A percentile compares a stretch with the other conserved stretches of the same genome.
Conservation (phyloP, 2,329 filamentous ascomycete species). For the Penicillium rolfsii region DNA sequence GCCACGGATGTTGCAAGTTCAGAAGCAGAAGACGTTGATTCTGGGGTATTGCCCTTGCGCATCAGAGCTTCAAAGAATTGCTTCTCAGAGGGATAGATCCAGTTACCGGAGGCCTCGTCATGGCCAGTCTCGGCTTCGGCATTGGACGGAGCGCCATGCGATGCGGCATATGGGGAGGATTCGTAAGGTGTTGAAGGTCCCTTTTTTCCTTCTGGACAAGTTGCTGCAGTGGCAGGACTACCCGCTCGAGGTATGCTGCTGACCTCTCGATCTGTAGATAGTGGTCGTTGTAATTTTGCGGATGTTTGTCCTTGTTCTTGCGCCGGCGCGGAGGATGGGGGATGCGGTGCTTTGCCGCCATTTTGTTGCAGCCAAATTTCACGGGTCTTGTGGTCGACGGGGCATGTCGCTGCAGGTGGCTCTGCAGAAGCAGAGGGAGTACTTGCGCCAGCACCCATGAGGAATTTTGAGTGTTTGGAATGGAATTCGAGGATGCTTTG, state of each 20-base stretch:
- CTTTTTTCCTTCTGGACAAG: constrained; percentile 30
- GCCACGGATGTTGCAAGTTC: constrained; percentile 73
- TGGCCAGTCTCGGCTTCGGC: constrained; percentile 76
- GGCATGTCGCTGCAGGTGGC: constrained; percentile 61
- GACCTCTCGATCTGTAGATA: constrained; percentile 71
- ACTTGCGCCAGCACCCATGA: constrained; percentile 46
- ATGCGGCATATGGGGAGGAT: constrained; percentile 33
- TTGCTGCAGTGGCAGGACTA: constrained; percentile 25
- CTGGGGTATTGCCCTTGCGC: constrained; percentile 79
- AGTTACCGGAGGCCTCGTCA: constrained; percentile 74
- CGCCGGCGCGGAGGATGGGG: constrained; percentile 31
- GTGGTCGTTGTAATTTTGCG: constrained; percentile 44
- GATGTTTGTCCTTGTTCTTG: constrained; percentile 32
- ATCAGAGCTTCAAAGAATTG: constrained; percentile 99
- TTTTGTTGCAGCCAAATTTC: constrained; percentile 76
- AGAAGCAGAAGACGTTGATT: constrained; percentile 47
- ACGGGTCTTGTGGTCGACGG: constrained; percentile 87
- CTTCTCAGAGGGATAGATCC: constrained; percentile 94
- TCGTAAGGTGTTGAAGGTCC: constrained; percentile 37
- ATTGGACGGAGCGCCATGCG: constrained; percentile 63
- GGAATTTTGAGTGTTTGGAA: constrained; percentile 12
- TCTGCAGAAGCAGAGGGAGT: constrained; percentile 36
- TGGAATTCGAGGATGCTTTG: constrained; percentile 13
- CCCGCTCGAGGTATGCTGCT: constrained; percentile 75
- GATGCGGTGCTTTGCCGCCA: constrained; percentile 43